Percentiles rank a stretch among this genome's conserved stretches.
Evolutionary conservation across 345 rosid genomes (phyloP).

Genomic region (Crucihimalaya himalaica): DNA sequence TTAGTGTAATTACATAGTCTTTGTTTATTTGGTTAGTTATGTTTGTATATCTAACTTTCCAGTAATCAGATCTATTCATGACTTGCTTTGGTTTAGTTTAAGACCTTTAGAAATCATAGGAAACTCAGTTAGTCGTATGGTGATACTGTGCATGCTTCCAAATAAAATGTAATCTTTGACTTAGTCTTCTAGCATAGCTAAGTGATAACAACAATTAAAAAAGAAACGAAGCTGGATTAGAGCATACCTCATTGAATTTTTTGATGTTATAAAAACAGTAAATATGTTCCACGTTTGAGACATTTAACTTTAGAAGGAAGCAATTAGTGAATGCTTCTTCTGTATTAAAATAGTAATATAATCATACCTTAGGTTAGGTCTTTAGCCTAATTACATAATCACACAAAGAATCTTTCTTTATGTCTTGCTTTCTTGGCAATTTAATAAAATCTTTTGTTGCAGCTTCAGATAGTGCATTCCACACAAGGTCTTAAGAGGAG

Average conservation of each 20-base stretch:
- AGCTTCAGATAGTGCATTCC: slow-evolving; percentile 31
- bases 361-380: too few species aligned
- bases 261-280: too few species aligned
- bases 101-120: slow-evolving; percentile 41
- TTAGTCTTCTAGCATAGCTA: too few species aligned
- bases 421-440: slow-evolving; percentile 30
- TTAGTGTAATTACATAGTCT: slow-evolving; percentile 1
- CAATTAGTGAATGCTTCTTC: too few species aligned
- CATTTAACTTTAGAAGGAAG: too few species aligned
- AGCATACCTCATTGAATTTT: too few species aligned
- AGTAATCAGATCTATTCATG: neutral
- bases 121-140: slow-evolving; percentile 48
- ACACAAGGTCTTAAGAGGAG: slow-evolving; percentile 20
- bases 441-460: slow-evolving; percentile 14
- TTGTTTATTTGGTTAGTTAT: neutral
- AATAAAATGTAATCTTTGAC: slow-evolving; percentile 90
- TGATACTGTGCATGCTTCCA: slow-evolving; percentile 72
- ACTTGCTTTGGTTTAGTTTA: neutral
- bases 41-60: slow-evolving; percentile 15
- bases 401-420: slow-evolving; percentile 31
- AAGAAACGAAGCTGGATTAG: too few species aligned
- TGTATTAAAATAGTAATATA: too few species aligned
- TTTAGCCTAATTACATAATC: too few species aligned
- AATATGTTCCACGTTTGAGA: too few species aligned
- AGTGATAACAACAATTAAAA: too few species aligned